Conservation (phyloP, 345 rosid genomes). For the Citrus mangshanensis region DNA sequence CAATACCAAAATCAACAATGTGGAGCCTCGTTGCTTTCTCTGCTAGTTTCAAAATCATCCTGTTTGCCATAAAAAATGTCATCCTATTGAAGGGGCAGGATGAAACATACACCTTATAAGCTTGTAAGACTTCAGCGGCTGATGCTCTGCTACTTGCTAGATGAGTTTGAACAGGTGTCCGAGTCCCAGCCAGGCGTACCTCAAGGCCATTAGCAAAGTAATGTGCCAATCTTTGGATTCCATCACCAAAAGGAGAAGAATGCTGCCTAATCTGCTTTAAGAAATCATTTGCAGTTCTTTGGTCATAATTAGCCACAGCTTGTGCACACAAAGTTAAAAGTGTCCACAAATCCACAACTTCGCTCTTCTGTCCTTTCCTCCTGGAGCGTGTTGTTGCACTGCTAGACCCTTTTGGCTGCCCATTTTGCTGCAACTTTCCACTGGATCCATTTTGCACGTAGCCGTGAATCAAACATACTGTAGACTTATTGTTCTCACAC, state of each 20-base stretch:
- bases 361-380: constrained; percentile 26
- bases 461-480: constrained; percentile 7
- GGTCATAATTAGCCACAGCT: constrained; percentile 62
- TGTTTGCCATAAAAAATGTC: constrained; percentile 53
- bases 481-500: constrained; percentile 8
- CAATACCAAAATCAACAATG: constrained; percentile 77
- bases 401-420: constrained; percentile 1
- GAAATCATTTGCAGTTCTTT: constrained; percentile 48
- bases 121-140: constrained; percentile 54
- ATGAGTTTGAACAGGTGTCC: constrained; percentile 31
- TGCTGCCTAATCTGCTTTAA: constrained; percentile 63
- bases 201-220: constrained; percentile 71
- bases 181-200: constrained; percentile 55
- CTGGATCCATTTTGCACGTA: not conserved
- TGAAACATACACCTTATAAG: constrained; percentile 48
- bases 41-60: constrained; percentile 43
- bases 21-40: constrained; percentile 53
- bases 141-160: constrained; percentile 26
- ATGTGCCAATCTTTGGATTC: constrained; percentile 63
- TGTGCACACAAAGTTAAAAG: constrained; percentile 66
- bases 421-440: constrained; percentile 8
- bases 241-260: constrained; percentile 58
- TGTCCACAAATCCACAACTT: constrained; percentile 48
- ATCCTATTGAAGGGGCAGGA: constrained; percentile 59
- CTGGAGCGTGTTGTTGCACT: not conserved